phyloP scores from a whole-genome alignment of 768 basidiomycete species.

The Phlebiopsis flavidoalba region DNA sequence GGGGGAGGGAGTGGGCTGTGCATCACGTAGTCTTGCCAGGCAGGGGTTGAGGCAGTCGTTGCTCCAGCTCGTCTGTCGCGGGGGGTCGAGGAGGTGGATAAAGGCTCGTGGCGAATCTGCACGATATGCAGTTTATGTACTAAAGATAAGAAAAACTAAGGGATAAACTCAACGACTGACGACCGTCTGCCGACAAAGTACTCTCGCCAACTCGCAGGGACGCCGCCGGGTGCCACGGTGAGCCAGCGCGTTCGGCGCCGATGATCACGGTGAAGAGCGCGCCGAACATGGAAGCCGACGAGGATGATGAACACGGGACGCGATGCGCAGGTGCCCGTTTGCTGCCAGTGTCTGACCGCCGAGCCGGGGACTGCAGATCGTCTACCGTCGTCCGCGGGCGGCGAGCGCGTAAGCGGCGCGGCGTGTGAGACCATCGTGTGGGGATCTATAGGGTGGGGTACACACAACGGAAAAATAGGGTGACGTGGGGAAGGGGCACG shows the following conservation, averaged over 20 bases:
- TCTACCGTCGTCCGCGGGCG: background rate
- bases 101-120: slow-evolving; percentile 88
- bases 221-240: slow-evolving; percentile 44
- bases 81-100: slow-evolving; percentile 78
- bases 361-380: slow-evolving; percentile 45
- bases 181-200: slow-evolving; percentile 90
- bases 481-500: too few species aligned
- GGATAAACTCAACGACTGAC: slow-evolving; percentile 80
- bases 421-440: too few species aligned
- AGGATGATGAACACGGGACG: slow-evolving; percentile 74
- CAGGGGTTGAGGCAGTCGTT: slow-evolving; percentile 64
- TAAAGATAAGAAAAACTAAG: slow-evolving; percentile 23
- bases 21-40: slow-evolving; percentile 72
- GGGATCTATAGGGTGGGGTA: too few species aligned
- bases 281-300: slow-evolving; percentile 48
- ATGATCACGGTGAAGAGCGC: slow-evolving; percentile 70
- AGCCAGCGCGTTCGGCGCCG: slow-evolving; percentile 46
- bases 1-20: too few species aligned
- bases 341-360: slow-evolving; percentile 45
- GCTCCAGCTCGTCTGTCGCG: slow-evolving; percentile 62
- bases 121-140: background rate
- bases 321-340: slow-evolving; percentile 59
- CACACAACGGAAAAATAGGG: too few species aligned
- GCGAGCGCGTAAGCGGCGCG: too few species aligned
- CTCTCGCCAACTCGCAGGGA: slow-evolving; percentile 84